These are phyloP conservation scores for Colletotrichum plurivorum DNA, from an alignment of 2,329 filamentous ascomycete species.

Conservation along the genomic window DNA sequence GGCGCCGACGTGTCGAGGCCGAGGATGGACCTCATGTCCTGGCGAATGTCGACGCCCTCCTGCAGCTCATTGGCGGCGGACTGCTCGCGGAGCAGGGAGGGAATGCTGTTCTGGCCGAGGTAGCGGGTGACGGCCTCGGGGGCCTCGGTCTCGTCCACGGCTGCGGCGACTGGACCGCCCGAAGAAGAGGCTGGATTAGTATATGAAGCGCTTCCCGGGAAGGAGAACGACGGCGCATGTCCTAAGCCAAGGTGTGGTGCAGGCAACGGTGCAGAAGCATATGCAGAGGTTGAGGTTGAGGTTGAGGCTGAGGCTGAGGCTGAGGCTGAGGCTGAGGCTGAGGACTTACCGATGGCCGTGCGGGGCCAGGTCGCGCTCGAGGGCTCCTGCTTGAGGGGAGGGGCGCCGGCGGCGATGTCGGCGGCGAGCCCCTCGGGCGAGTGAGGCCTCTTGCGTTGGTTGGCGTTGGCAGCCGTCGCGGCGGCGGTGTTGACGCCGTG, in stretches of 20 bases:
- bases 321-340: slow-evolving; percentile 11
- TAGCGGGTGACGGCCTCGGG: slow-evolving; percentile 69
- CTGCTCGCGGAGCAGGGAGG: slow-evolving; percentile 75
- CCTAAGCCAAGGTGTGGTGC: slow-evolving; percentile 22
- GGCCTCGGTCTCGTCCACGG: slow-evolving; percentile 66
- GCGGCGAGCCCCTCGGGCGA: slow-evolving; percentile 57
- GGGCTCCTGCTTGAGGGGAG: slow-evolving; percentile 50
- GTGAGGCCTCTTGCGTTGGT: slow-evolving; percentile 56
- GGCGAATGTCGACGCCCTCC: slow-evolving; percentile 70
- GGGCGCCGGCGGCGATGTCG: slow-evolving; percentile 50
- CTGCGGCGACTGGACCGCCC: slow-evolving; percentile 50
- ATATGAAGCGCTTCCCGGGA: slow-evolving; percentile 32
- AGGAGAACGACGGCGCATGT: slow-evolving; percentile 25
- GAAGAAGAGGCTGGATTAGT: slow-evolving; percentile 30
- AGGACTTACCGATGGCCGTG: slow-evolving; percentile 52
- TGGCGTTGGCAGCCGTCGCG: slow-evolving; percentile 20
- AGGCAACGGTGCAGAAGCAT: slow-evolving; percentile 1
- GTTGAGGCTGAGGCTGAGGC: slow-evolving; percentile 14
- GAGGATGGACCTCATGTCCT: slow-evolving; percentile 76
- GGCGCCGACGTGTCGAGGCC: slow-evolving; percentile 76
- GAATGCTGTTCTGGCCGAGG: slow-evolving; percentile 77
- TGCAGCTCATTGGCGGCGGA: slow-evolving; percentile 66
- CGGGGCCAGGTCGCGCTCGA: slow-evolving; percentile 59
- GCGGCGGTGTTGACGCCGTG: slow-evolving; percentile 44
- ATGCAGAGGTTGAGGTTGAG: slow-evolving; percentile 5